Percentiles rank a stretch among this genome's conserved stretches.
Evolutionary conservation across 352 stramenopile genomes (phyloP).

Genomic region (Phytophthora tubulina): DNA sequence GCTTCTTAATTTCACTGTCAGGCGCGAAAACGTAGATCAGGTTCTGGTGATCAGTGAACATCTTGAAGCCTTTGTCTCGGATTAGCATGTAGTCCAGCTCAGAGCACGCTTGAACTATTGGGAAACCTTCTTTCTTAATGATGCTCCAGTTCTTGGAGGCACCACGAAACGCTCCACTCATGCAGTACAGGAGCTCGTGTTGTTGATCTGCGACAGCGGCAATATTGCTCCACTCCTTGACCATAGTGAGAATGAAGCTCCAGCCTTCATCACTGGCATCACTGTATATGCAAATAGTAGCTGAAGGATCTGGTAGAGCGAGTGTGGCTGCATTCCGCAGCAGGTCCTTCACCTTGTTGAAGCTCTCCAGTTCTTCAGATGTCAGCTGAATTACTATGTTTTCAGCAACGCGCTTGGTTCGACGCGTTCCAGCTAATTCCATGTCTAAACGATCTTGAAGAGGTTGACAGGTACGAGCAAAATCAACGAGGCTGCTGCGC

Average conservation of each 20-base stretch:
- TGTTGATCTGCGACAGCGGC: background rate
- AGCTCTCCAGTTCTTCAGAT: background rate
- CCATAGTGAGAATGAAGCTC: too few species aligned
- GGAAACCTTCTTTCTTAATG: conserved; percentile 9
- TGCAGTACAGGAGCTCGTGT: background rate
- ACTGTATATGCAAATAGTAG: background rate
- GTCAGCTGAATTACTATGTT: background rate
- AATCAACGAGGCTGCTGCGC: too few species aligned
- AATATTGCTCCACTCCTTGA: background rate
- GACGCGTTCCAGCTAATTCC: too few species aligned
- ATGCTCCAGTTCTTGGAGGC: conserved; percentile 13
- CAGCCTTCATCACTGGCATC: background rate
- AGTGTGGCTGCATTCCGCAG: background rate
- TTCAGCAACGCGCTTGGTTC: background rate
- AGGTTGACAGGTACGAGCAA: too few species aligned
- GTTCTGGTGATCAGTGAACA: conserved; percentile 16
- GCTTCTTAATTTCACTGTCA: conserved; percentile 23
- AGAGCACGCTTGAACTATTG: background rate
- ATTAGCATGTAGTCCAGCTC: conserved; percentile 18
- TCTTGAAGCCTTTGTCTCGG: conserved; percentile 9
- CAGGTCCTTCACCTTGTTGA: background rate
- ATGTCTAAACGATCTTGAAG: too few species aligned
- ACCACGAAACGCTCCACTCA: conserved; percentile 10
- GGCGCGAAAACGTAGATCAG: conserved; percentile 14
- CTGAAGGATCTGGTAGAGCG: background rate